Evolutionary conservation across 371 early-diverging fungal genomes (phyloP), one percentile per base, ranked within the genome.

Genomic region (Mucor indicus): DNA sequence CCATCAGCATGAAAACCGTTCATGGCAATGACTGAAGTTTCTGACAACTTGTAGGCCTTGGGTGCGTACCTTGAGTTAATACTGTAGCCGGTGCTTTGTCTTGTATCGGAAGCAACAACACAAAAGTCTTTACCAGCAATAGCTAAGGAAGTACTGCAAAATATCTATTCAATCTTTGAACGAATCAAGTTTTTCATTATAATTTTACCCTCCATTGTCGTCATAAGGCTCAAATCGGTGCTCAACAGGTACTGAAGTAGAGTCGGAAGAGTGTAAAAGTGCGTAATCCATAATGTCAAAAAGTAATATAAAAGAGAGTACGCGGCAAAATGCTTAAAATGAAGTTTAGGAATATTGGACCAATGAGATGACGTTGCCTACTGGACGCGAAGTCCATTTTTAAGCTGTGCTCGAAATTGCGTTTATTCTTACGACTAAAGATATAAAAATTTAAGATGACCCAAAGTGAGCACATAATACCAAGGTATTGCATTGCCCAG

Each of bases 1-100:
- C 88, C 86, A 67, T 99, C 99, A 11, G 98, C 99, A 45, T 92
- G 85, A 77, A 95, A 98, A 13, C 98, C 99, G 23, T 91, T 85
- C 53, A 86, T 88, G 27, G 92, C 90, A 23, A 99, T 76, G 5
- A 97, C 92, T 0, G 91, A 72, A 23, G 84, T 83, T 51, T 96
- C 90, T 13, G 91, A 79, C 75, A 99, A 69, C 60, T 81, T 80
- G 67, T 87, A 95, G 25, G 93, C 88, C 69, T 99, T 99, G 24
- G 98, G 94, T 27, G 85, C 77, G 62, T 91, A 90, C 52, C 99
- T 84, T 13, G 95, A 81, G 77, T 99, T 95, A 75, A 99, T 99
- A 53, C 62, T 77, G 79, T 95, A 98, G 20, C 93, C 98, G 50
- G 94, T 89, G 62, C 91, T 91, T 72, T 95, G 95, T 49, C 99